These are phyloP conservation scores for Alternaria gaisen DNA, from an alignment of 2,329 filamentous ascomycete genomes.

Conservation along the genomic window DNA sequence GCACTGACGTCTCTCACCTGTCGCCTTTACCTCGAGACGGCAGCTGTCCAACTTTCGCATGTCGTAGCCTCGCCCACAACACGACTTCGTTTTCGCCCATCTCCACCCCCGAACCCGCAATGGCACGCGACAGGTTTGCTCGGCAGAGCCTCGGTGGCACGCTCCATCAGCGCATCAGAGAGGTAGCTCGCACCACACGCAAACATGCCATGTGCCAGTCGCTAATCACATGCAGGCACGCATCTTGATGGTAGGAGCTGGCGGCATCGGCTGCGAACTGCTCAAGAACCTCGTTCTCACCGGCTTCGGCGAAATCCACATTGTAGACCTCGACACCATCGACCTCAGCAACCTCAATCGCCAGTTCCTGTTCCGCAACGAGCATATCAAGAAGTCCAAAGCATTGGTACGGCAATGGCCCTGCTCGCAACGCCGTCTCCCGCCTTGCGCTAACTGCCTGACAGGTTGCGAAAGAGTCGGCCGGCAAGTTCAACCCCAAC, in stretches of 20 bases:
- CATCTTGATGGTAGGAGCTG: conserved; percentile 93
- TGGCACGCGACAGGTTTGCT: conserved; percentile 60
- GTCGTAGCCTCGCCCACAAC: conserved; percentile 24
- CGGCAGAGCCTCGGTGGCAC: conserved; percentile 69
- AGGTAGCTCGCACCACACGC: conserved; percentile 58
- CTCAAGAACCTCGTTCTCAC: conserved; percentile 94
- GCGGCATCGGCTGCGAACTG: conserved; percentile 96
- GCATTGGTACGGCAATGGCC: conserved; percentile 69
- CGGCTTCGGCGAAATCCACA: conserved; percentile 91
- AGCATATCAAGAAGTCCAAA: conserved; percentile 98
- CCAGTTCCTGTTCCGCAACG: conserved; percentile 94
- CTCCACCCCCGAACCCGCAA: conserved; percentile 34
- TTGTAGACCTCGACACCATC: conserved; percentile 98
- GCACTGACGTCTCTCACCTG: conserved; percentile 39
- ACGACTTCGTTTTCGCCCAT: conserved; percentile 14
- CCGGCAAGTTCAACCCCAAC: conserved; percentile 86
- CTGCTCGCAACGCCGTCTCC: neutral
- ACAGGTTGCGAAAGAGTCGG: conserved; percentile 90
- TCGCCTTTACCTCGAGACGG: conserved; percentile 21
- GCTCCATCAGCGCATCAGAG: conserved; percentile 72
- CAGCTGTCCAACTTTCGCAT: conserved; percentile 25
- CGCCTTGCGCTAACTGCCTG: conserved; percentile 28
- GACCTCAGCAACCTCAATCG: conserved; percentile 97
- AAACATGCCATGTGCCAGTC: neutral
- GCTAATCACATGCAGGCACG: conserved; percentile 69